Evolutionary conservation across 768 basidiomycete species (phyloP), one percentile per base, ranked within the genome.

Genomic region (Tulasnella sp.): DNA sequence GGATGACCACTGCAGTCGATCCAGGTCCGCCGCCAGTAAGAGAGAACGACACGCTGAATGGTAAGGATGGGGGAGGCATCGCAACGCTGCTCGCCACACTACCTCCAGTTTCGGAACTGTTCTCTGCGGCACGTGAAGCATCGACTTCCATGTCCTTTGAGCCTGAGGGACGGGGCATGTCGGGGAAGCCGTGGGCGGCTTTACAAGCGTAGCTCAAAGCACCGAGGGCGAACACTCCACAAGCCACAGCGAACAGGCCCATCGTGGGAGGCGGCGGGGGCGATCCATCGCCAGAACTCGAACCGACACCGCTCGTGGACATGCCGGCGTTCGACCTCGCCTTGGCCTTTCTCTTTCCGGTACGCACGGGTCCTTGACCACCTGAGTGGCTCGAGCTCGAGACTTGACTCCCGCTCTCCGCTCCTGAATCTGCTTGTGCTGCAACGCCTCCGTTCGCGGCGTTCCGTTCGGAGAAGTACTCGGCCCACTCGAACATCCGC

Each of bases 181-280:
- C 84, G 44, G 84, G 82, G 80, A 83, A n/a, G 75, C 42, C 79
- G 72, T 80, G 79, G 3, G 41, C 42, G 24, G 58, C 22, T 31
- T 75, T 73, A 42, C 64, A 74, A 14, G 78, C 64, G 64, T 78
- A 80, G n/a, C 78, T 79, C 44, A 80, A 82, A 72, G 89, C 89
- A 41, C 92, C 93, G 77, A 93, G 84, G 1, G 93, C 92, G 54
- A 93, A 88, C 2, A 89, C 87, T 0, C 90, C 90, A 75, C 90
- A 89, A 69, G 90, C 88, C 1, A 89, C 87, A 0, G 91, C 90
- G 81, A 93, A 93, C 83, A 93, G 89, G 85, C 82, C 90, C 76
- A 87, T 83, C 34, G 86, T 86, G n/a, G 86, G 86, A n/a, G 84
- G 84, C 22, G 79, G 79, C 37, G 74, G 79, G n/a, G 37, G 72